Conservation (phyloP, 2,329 filamentous ascomycete genomes). For the Fonsecaea monophora region DNA sequence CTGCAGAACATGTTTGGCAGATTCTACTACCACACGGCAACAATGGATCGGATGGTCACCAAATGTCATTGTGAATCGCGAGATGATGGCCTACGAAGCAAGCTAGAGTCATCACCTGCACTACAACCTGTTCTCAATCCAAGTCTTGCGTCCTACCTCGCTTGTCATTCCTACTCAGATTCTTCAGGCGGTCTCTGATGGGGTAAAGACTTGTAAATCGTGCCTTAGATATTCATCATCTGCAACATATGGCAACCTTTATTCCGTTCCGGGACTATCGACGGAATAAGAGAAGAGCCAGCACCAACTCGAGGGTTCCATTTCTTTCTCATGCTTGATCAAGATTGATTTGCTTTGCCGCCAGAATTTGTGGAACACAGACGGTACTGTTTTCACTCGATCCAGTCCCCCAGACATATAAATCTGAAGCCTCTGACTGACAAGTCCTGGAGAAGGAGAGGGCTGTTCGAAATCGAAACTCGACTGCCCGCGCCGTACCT, state of each 20-base stretch:
- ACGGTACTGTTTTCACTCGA: not conserved
- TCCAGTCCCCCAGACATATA: not conserved
- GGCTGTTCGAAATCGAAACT: not conserved
- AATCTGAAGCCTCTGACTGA: not conserved
- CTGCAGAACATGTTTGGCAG: not conserved
- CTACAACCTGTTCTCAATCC: not conserved
- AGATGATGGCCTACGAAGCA: not conserved
- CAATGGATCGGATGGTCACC: not conserved
- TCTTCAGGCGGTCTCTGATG: not conserved
- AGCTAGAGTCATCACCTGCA: not conserved
- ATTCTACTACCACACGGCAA: not conserved
- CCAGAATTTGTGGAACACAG: not conserved
- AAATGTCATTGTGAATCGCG: not conserved
- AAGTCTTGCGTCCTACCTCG: not conserved
- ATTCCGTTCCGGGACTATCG: not conserved
- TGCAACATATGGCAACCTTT: not conserved
- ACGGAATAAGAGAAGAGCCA: too few relatives aligned
- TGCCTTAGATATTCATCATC: not conserved
- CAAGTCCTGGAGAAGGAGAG: not conserved
- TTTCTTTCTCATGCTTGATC: conserved; percentile 4
- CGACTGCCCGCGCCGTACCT: not conserved
- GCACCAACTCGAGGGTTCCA: not conserved
- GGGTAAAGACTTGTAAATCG: not conserved
- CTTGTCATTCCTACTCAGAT: not conserved
- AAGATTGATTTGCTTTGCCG: not conserved